Evolutionary conservation across 441 rosid species (phyloP).

Genomic region (Gossypium laxum): DNA sequence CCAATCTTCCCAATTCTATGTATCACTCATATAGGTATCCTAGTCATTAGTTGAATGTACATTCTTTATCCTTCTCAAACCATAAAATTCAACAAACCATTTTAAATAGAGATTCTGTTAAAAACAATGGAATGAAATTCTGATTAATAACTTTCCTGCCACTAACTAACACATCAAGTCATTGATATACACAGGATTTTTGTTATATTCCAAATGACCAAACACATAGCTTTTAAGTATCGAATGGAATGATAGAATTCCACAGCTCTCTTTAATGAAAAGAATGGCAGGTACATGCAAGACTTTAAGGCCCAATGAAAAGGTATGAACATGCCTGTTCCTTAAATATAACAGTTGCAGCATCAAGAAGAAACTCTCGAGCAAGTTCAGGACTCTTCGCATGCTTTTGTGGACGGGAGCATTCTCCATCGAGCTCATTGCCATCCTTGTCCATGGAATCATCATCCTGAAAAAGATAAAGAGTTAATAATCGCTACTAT

Average conservation of each 20-base stretch:
- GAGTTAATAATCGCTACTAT: not conserved
- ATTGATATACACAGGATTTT: not conserved
- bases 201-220: not conserved
- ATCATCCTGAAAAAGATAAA: constrained; percentile 60
- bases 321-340: constrained; percentile 59
- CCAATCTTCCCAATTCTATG: not conserved
- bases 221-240: not conserved
- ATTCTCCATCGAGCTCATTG: constrained; percentile 87
- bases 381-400: constrained; percentile 99
- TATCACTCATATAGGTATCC: not conserved
- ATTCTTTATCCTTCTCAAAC: not conserved
- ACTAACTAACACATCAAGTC: not conserved
- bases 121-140: not conserved
- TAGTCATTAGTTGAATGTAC: not conserved
- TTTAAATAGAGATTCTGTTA: not conserved
- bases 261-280: constrained; percentile 1
- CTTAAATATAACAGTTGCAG: constrained; percentile 82
- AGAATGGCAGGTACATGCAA: constrained; percentile 15
- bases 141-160: not conserved
- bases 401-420: constrained; percentile 95
- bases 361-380: constrained; percentile 95
- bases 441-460: constrained; percentile 89
- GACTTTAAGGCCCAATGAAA: not conserved
- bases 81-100: constrained; percentile 2
- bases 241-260: not conserved